A percentile compares a stretch with the other conserved stretches of the same genome.
Evolutionary conservation across 768 basidiomycete species (phyloP).

Genomic region (Gyrodon lividus): DNA sequence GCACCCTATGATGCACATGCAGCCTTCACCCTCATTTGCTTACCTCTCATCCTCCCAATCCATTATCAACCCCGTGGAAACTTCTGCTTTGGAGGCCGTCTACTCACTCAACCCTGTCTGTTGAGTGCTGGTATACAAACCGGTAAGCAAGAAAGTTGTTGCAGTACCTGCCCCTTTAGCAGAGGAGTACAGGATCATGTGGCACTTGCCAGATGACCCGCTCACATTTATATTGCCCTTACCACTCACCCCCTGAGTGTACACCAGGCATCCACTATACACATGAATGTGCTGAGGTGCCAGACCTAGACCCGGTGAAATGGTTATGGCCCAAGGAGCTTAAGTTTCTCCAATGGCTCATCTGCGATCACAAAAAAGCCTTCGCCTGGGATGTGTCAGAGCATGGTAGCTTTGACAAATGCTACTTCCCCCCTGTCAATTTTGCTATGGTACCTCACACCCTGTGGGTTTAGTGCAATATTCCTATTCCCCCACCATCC

Average conservation of each 20-base stretch:
- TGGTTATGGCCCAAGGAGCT: neutral
- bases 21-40: too few species aligned
- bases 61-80: neutral
- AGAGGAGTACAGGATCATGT: neutral
- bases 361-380: constrained; percentile 18
- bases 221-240: neutral
- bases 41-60: neutral
- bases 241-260: neutral
- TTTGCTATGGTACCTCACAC: constrained; percentile 35
- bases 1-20: neutral
- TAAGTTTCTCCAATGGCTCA: neutral
- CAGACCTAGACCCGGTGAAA: neutral
- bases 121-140: too few species aligned
- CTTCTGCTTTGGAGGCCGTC: too few species aligned
- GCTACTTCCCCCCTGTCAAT: constrained; percentile 33
- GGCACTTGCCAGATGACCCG: neutral
- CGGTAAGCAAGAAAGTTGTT: neutral
- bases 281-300: neutral
- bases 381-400: constrained; percentile 42
- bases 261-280: neutral
- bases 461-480: constrained; percentile 34
- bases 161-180: neutral
- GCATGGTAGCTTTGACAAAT: constrained; percentile 29
- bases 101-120: too few species aligned
- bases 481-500: constrained; percentile 30